phyloP scores from a whole-genome alignment of 2,329 filamentous ascomycete genomes.

The Sporothrix mexicana region DNA sequence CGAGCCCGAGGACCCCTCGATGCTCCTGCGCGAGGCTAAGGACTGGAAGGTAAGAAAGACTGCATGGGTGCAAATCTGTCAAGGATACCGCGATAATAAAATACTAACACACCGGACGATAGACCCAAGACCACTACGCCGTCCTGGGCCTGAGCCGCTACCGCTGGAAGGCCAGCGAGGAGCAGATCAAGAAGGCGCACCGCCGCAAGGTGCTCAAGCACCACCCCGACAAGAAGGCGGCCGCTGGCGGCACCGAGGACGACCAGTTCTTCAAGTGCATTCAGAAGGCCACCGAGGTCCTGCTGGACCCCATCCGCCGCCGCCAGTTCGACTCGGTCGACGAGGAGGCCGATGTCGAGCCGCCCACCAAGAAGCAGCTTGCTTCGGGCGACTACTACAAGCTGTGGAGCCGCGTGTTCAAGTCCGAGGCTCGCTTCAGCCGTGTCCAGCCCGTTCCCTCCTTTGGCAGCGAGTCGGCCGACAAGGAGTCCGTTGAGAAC shows the following conservation, averaged over 20 bases:
- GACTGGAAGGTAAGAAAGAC: constrained; percentile 89
- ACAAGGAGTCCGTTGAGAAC: constrained; percentile 85
- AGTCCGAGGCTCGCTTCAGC: constrained; percentile 90
- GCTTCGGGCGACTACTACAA: constrained; percentile 90
- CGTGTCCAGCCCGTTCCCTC: constrained; percentile 85
- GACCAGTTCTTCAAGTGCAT: constrained; percentile 99
- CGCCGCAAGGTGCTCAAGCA: constrained; percentile 99
- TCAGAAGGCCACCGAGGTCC: constrained; percentile 94
- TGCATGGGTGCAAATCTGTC: not conserved
- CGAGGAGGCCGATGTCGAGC: constrained; percentile 88
- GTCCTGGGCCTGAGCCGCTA: constrained; percentile 92
- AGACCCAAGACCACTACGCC: constrained; percentile 97
- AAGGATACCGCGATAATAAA: not conserved
- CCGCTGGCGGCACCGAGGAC: constrained; percentile 83
- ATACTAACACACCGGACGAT: constrained; percentile 29
- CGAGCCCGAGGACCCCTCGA: constrained; percentile 89
- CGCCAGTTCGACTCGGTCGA: constrained; percentile 97
- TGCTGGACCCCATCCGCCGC: constrained; percentile 88
- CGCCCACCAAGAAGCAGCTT: constrained; percentile 88
- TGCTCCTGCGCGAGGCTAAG: constrained; percentile 93
- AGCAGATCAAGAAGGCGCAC: constrained; percentile 98
- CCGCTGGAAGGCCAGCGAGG: constrained; percentile 89
- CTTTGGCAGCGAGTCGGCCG: constrained; percentile 82
- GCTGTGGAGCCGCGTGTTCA: constrained; percentile 89
- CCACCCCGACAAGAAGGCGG: constrained; percentile 98